These are phyloP conservation scores for Syzygium grande DNA, from an alignment of 345 rosid genomes.

Conservation along the genomic window DNA sequence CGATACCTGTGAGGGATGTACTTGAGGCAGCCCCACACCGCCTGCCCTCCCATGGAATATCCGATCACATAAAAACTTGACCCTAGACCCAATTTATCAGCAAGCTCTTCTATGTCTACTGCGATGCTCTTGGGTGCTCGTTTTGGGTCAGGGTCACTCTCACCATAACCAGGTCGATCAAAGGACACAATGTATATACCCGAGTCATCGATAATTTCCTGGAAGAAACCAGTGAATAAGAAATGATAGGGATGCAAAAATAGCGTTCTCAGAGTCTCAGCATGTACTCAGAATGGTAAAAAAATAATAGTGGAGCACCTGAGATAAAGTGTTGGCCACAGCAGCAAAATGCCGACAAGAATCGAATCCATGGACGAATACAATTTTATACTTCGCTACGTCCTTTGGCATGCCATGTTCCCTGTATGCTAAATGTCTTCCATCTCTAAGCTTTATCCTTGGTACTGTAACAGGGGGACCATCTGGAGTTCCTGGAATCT, in stretches of 20 bases:
- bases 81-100: constrained; percentile 56
- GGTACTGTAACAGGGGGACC: constrained; percentile 46
- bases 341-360: constrained; percentile 30
- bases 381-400: constrained; percentile 29
- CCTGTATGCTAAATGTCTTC: constrained; percentile 49
- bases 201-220: constrained; percentile 40
- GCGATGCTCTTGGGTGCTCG: constrained; percentile 45
- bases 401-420: constrained; percentile 46
- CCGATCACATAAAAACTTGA: constrained; percentile 45
- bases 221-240: constrained; percentile 3
- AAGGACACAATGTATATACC: constrained; percentile 48
- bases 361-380: constrained; percentile 41
- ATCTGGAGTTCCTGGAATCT: constrained; percentile 28
- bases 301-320: background rate
- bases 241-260: background rate
- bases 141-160: constrained; percentile 52
- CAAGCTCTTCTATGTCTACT: constrained; percentile 56
- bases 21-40: constrained; percentile 49
- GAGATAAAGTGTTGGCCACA: background rate
- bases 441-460: constrained; percentile 50
- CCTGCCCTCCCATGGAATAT: constrained; percentile 52
- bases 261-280: background rate
- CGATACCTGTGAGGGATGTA: constrained; percentile 61
- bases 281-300: background rate
- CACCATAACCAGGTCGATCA: constrained; percentile 73